Evolutionary conservation across 2,329 filamentous ascomycete species (phyloP), one percentile per base, ranked within the genome.

Genomic region (Pseudogymnoascus sp.): DNA sequence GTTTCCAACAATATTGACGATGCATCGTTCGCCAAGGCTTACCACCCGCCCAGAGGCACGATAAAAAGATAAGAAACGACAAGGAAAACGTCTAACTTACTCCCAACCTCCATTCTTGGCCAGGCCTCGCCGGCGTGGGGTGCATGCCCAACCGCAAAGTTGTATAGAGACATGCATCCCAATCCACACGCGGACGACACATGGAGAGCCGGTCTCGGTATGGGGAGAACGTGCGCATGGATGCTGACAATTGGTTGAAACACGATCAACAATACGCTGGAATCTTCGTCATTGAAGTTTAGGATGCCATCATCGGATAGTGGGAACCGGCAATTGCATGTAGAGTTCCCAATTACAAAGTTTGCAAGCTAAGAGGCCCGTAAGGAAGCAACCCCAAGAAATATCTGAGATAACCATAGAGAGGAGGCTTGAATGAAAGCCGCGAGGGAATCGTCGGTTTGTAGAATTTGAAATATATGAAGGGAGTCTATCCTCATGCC

Each of bases 221-320:
- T 55, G 29, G 49, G 49, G n/a, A 55, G 29, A 10, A 55, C 16
- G 29, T 55, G 49, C 49, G 49, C 4, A 55, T 55, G 29, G 29
- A 12, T 52, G 45, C 49, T 55, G 49, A 55, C 49, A 33, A 55
- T 55, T 55, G 29, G 29, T 33, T 55, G 49, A 55, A 55, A 35
- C 29, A 35, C 29, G 49, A 55, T 55, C 49, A 55, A 35, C 49
- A 26, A 55, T 55, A 55, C 29, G 49, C 16, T 55, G 49, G 29
- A 55, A 21, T 33, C 49, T 33, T 55, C 49, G 49, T 55, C 49
- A 55, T 55, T 55, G 29, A 35, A 55, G 49, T 35, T 55, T 55
- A 55, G 29, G 29, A 55, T 55, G 49, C 49, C 49, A 55, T 8
- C 49, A 55, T 55, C 49, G 49, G 26, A 55, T 55, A 21, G 29